Conservation (phyloP, 2,329 filamentous ascomycete genomes). For the Fusarium napiforme region DNA sequence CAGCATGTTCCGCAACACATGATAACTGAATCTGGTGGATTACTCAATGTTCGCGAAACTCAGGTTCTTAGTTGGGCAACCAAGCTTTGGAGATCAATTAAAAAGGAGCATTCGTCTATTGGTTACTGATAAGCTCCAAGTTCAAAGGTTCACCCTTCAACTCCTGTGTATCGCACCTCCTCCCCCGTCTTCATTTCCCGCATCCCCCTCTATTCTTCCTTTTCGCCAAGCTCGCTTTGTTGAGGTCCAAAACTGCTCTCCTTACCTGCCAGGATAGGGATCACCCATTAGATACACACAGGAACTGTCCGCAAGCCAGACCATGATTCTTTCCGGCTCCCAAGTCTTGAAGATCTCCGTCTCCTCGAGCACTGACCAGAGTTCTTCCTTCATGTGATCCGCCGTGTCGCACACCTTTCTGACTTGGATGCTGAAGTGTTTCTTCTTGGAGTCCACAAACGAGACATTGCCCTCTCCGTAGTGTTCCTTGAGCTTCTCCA, state of each 20-base stretch:
- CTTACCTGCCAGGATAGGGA: no score
- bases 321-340: not conserved
- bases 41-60: not conserved
- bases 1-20: not conserved
- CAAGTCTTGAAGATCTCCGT: not conserved
- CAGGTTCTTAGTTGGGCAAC: fast-evolving
- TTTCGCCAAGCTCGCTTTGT: fast-evolving
- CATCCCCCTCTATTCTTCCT: fast-evolving
- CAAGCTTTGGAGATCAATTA: no score
- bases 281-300: not conserved
- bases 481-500: no score
- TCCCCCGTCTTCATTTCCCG: fast-evolving
- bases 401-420: not conserved
- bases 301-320: not conserved
- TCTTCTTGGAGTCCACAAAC: no score
- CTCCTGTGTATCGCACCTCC: fast-evolving
- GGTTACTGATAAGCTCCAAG: not conserved
- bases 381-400: not conserved
- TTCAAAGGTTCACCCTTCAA: fast-evolving
- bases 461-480: no score
- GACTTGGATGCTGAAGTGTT: no score
- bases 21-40: not conserved
- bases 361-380: not conserved
- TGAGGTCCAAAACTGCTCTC: no score
- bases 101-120: not conserved